Evolutionary conservation across 441 rosid genomes (phyloP), one percentile per base, ranked within the genome.

Genomic region (Manihot esculenta): DNA sequence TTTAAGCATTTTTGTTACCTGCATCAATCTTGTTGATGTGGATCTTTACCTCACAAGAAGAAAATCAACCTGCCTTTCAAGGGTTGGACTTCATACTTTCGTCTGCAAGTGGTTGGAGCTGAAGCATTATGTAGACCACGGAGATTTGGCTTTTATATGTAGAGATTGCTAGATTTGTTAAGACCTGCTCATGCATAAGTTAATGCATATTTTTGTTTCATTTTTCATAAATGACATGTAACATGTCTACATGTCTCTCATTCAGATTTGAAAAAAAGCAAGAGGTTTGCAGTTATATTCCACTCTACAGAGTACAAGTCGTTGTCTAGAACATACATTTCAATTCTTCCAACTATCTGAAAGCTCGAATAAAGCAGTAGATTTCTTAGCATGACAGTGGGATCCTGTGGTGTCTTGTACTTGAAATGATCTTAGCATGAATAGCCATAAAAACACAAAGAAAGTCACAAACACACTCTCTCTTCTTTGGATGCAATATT

Each of bases 191-290:
- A 47, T 24, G 41, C 55, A 30, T n/a, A 26, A 48, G 20, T 47
- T 12, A 48, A 24, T 27, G 24, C 68, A 64, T 17, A 12, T 64
- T 64, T n/a, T 30, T 45, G 68, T 64, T 47, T 48, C 68, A 64
- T 3, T 21, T 44, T 26, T 47, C 23, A 47, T 24, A 48, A 41
- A 15, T 55, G 68, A 64, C 42, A 8, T 64, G 56, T 49, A 63
- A 11, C 6, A n/a, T n/a, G 47, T 18, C 10, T 26, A 11, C 6
- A n/a, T n/a, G 47, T 18, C 10, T 26, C 42, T 42, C 18, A 11
- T 48, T 64, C 26, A 47, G 42, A 47, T 26, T 21, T 64, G 13
- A 1, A 24, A 63, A n/a, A 5, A 15, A 20, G 27, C 47, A 44
- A 24, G 51, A 26, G 68, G 11, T 64, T 38, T 45, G 15, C 35